Percentiles rank a stretch among this genome's conserved stretches.
Evolutionary conservation across 139 green algal genomes (phyloP).

Genomic region (Chlorella vulgaris): DNA sequence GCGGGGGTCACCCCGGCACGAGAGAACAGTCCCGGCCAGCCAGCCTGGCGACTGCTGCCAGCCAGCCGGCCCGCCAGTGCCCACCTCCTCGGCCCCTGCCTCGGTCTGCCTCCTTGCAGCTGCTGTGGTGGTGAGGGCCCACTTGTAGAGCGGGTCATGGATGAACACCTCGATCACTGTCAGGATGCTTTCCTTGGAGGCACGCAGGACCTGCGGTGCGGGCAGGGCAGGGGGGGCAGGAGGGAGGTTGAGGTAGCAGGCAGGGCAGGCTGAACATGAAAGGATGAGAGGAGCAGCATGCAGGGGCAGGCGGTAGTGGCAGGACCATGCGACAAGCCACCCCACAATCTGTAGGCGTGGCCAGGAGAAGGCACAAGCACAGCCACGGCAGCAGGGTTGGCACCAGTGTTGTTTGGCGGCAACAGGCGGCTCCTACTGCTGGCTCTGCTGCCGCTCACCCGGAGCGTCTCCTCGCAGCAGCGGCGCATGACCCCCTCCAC

Average conservation of each 20-base stretch:
- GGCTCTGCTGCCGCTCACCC: constrained; percentile 61
- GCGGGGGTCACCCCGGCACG: too few species aligned
- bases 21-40: too few species aligned
- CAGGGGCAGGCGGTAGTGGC: too few species aligned
- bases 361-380: too few species aligned
- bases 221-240: neutral
- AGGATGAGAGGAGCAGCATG: neutral
- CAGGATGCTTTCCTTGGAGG: constrained; percentile 66
- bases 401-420: neutral
- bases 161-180: constrained; percentile 87
- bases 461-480: constrained; percentile 88
- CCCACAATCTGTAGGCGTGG: too few species aligned
- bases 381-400: too few species aligned
- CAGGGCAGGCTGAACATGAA: too few species aligned
- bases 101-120: constrained; percentile 62
- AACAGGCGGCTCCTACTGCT: too few species aligned
- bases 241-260: too few species aligned
- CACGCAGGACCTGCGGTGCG: constrained; percentile 67
- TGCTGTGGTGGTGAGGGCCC: constrained; percentile 63
- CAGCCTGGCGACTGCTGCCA: too few species aligned
- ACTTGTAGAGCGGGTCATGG: constrained; percentile 94
- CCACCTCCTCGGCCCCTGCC: constrained; percentile 15
- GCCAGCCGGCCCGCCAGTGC: too few species aligned
- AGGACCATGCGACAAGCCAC: too few species aligned
- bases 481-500: constrained; percentile 90